phyloP scores from a whole-genome alignment of 1,139 yeast species.

The Sugiyamaella japonica region DNA sequence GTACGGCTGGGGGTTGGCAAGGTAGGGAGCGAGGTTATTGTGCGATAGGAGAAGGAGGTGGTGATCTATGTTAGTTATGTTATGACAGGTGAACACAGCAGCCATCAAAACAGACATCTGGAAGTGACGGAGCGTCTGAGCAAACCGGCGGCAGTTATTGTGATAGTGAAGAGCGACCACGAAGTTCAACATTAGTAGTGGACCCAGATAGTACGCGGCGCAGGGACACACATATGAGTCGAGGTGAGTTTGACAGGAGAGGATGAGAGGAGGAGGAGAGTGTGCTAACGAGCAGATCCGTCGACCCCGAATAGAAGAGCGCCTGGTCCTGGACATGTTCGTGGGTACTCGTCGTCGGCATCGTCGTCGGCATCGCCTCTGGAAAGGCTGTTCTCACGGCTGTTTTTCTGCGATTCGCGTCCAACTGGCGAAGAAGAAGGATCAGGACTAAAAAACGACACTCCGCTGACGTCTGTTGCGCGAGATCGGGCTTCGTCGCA shows the following conservation, averaged over 20 bases:
- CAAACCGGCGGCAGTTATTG: too few relatives aligned
- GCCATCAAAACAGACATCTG: not conserved
- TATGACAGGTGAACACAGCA: not conserved
- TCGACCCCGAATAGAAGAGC: conserved; percentile 1
- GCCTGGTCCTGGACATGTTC: not conserved
- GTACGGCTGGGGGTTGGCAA: not conserved
- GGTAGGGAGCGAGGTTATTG: not conserved
- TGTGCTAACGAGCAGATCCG: conserved; percentile 8
- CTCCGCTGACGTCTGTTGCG: not conserved
- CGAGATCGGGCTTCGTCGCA: not conserved
- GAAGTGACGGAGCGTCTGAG: not conserved
- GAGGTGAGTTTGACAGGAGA: conserved; percentile 2
- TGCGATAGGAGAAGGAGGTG: not conserved
- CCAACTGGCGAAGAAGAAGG: not conserved
- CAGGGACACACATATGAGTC: conserved; percentile 10
- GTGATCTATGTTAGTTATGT: not conserved
- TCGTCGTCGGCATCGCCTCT: conserved; percentile 10
- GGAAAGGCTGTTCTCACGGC: conserved; percentile 15
- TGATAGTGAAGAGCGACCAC: too few relatives aligned
- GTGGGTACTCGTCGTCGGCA: conserved; percentile 2
- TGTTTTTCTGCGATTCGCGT: conserved; percentile 14
- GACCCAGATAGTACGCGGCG: not conserved
- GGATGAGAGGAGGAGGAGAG: not conserved
- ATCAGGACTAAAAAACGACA: conserved; percentile 7
- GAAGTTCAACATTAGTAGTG: too few relatives aligned